These are phyloP conservation scores for Dichotomopilus funicola DNA, from an alignment of 2,329 filamentous ascomycete species.

Conservation along the genomic window DNA sequence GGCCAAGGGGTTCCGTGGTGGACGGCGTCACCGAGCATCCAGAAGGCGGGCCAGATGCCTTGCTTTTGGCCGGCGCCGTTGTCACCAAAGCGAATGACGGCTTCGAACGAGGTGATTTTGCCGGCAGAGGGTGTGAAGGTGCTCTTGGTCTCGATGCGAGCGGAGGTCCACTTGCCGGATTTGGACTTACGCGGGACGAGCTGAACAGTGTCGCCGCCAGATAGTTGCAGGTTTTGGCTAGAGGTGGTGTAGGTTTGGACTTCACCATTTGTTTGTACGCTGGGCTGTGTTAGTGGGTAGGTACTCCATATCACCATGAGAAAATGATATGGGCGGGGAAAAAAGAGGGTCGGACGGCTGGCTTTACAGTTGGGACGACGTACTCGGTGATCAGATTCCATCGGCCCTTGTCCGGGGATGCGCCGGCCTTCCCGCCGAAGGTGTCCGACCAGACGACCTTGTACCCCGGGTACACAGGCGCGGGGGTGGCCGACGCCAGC, in stretches of 20 bases:
- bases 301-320: background rate
- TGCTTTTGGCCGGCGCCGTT: slow-evolving; percentile 36
- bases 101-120: slow-evolving; percentile 41
- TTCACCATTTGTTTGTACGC: slow-evolving; percentile 46
- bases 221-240: slow-evolving; percentile 43
- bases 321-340: background rate
- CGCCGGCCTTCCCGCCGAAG: slow-evolving; percentile 35
- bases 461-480: slow-evolving; percentile 36
- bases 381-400: slow-evolving; percentile 38
- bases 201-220: slow-evolving; percentile 44
- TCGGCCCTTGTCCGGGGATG: slow-evolving; percentile 28
- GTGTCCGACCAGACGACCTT: slow-evolving; percentile 37
- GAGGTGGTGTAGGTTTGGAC: slow-evolving; percentile 43
- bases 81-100: slow-evolving; percentile 41
- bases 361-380: background rate
- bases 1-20: slow-evolving; percentile 47
- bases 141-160: slow-evolving; percentile 45
- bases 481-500: slow-evolving; percentile 31
- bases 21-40: slow-evolving; percentile 47
- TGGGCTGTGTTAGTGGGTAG: slow-evolving; percentile 10
- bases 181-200: slow-evolving; percentile 40
- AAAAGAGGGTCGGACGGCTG: background rate
- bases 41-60: slow-evolving; percentile 55
- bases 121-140: slow-evolving; percentile 41
- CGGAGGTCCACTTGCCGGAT: slow-evolving; percentile 45